Evolutionary conservation across 2,329 filamentous ascomycete genomes (phyloP).

Genomic region (Claviceps africana): DNA sequence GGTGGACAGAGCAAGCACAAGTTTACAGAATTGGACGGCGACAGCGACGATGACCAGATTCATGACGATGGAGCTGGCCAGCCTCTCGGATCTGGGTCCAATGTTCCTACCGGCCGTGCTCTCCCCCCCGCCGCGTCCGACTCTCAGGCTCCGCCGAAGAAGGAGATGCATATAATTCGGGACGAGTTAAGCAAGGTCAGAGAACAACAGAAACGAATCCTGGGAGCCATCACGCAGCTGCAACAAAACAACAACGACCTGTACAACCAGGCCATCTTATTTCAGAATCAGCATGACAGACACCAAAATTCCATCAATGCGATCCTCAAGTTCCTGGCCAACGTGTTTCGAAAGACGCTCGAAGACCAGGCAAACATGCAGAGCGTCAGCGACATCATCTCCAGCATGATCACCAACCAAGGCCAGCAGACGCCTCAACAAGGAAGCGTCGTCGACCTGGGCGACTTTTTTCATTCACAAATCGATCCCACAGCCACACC

Average conservation of each 20-base stretch:
- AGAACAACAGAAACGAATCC: conserved; percentile 75
- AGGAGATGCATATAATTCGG: conserved; percentile 65
- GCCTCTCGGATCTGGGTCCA: conserved; percentile 10
- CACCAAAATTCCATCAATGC: conserved; percentile 98
- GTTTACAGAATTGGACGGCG: conserved; percentile 1
- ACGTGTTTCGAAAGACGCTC: conserved; percentile 86
- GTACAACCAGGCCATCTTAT: conserved; percentile 74
- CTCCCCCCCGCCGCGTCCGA: conserved; percentile 28
- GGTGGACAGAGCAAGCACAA: conserved; percentile 47
- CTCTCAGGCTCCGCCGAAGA: conserved; percentile 41
- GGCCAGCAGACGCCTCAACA: conserved; percentile 31
- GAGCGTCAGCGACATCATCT: conserved; percentile 75
- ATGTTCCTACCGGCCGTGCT: conserved; percentile 15
- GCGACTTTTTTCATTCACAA: conserved; percentile 40
- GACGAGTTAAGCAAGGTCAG: conserved; percentile 71
- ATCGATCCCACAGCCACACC: conserved; percentile 23
- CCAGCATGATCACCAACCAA: conserved; percentile 52
- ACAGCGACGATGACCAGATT: conserved; percentile 52
- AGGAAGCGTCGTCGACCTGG: conserved; percentile 47
- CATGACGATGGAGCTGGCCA: conserved; percentile 38
- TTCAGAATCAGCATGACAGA: conserved; percentile 85
- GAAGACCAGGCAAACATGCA: conserved; percentile 58
- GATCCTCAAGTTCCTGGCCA: conserved; percentile 93
- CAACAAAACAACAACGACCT: conserved; percentile 78
- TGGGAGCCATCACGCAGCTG: conserved; percentile 64